phyloP scores from a whole-genome alignment of 2,329 filamentous ascomycete species.

The Fusarium tricinctum region DNA sequence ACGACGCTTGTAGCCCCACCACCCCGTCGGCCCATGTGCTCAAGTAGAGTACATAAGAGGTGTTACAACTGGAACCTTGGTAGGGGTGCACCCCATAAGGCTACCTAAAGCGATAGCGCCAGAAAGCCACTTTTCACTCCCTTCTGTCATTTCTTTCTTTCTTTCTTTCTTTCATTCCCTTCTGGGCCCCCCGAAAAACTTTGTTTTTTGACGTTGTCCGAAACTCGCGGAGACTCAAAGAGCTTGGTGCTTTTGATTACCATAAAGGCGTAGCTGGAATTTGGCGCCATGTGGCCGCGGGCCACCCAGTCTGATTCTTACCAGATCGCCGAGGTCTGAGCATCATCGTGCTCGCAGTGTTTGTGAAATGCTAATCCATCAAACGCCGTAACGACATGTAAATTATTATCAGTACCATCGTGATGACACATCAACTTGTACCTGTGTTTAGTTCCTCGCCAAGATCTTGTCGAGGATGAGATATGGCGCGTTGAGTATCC shows the following conservation, averaged over 20 bases:
- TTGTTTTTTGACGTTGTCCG: constrained; percentile 31
- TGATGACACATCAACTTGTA: no score
- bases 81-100: constrained; percentile 17
- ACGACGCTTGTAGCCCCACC: constrained; percentile 35
- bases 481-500: not conserved
- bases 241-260: constrained; percentile 25
- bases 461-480: not conserved
- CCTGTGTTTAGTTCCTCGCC: no score
- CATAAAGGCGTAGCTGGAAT: constrained; percentile 24
- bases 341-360: not conserved
- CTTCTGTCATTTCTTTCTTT: constrained; percentile 3
- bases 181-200: constrained; percentile 41
- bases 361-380: not conserved
- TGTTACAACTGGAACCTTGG: constrained; percentile 24
- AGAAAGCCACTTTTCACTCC: constrained; percentile 37
- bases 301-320: constrained; percentile 9
- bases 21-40: constrained; percentile 41
- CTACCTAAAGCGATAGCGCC: constrained; percentile 16
- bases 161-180: constrained; percentile 39
- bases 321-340: constrained; percentile 2
- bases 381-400: constrained; percentile 3
- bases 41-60: constrained; percentile 36
- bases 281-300: constrained; percentile 13
- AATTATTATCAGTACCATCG: not conserved
- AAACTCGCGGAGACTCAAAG: constrained; percentile 38